A percentile compares a stretch with the other conserved stretches of the same genome.
phyloP scores from a whole-genome alignment of 2,329 filamentous ascomycete genomes.

The Pseudocercospora cruenta region DNA sequence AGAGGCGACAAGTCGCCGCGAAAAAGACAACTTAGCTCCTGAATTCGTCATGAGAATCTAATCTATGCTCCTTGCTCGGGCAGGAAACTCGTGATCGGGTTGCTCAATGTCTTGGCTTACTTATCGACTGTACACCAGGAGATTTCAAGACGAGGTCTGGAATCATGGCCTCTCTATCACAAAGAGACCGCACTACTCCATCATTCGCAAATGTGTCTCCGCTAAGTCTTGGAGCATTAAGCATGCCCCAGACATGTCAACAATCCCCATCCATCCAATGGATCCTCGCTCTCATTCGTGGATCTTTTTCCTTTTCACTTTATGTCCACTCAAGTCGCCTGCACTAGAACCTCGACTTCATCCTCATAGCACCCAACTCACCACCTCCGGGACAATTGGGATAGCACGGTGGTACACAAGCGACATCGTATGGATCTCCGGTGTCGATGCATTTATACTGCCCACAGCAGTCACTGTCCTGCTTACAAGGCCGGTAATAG shows the following conservation, averaged over 20 bases:
- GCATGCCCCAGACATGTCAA: too few relatives aligned
- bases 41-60: neutral
- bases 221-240: too few relatives aligned
- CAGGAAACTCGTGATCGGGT: too few relatives aligned
- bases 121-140: too few relatives aligned
- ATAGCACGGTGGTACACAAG: neutral
- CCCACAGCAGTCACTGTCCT: neutral
- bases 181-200: too few relatives aligned
- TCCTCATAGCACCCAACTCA: neutral
- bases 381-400: neutral
- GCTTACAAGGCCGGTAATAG: neutral
- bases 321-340: neutral
- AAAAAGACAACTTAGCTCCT: neutral
- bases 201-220: too few relatives aligned
- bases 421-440: neutral
- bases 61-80: neutral
- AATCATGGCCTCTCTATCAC: too few relatives aligned
- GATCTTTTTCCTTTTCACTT: too few relatives aligned
- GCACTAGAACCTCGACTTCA: neutral
- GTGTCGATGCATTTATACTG: neutral
- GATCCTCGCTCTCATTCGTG: too few relatives aligned
- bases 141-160: too few relatives aligned
- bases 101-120: too few relatives aligned
- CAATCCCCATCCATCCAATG: too few relatives aligned
- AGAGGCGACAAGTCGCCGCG: conserved; percentile 4